Percentiles rank a stretch among this genome's conserved stretches.
Conservation (phyloP, 306 rosid genomes). For the Leucaena leucocephala region DNA sequence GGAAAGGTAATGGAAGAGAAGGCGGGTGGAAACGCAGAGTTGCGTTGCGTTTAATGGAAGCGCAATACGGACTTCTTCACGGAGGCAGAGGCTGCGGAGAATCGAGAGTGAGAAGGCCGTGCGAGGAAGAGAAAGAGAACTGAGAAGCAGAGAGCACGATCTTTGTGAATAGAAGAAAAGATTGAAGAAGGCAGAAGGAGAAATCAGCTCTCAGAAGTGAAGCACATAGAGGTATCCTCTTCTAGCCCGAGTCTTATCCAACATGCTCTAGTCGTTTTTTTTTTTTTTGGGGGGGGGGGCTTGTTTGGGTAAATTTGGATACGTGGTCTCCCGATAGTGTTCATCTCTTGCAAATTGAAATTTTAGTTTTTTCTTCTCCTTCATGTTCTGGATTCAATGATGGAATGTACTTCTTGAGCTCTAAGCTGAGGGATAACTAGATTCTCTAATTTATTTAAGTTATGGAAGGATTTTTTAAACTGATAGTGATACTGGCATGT, state of each 20-base stretch:
- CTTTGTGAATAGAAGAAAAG: not conserved
- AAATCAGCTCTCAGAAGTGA: not conserved
- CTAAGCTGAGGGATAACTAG: too few relatives aligned
- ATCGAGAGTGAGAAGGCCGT: too few relatives aligned
- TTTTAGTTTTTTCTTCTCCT: not conserved
- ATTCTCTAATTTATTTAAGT: not conserved
- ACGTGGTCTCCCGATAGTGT: not conserved
- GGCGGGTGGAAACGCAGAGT: not conserved
- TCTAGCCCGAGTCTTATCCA: not conserved
- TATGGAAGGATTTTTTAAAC: not conserved
- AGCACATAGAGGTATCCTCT: not conserved
- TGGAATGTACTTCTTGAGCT: not conserved
- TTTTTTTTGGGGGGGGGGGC: not conserved
- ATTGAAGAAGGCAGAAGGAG: not conserved
- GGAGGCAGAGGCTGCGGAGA: not conserved
- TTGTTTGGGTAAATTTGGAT: not conserved
- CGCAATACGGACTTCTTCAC: not conserved
- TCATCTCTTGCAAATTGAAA: not conserved
- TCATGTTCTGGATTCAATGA: not conserved
- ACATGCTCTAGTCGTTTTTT: not conserved
- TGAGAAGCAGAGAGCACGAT: not conserved
- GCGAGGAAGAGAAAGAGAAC: not conserved
- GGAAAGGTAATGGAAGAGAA: not conserved
- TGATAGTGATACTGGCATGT: not conserved
- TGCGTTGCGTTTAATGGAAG: not conserved